Conservation (phyloP, 176 grass and related monocot species). For the Guadua angustifolia region DNA sequence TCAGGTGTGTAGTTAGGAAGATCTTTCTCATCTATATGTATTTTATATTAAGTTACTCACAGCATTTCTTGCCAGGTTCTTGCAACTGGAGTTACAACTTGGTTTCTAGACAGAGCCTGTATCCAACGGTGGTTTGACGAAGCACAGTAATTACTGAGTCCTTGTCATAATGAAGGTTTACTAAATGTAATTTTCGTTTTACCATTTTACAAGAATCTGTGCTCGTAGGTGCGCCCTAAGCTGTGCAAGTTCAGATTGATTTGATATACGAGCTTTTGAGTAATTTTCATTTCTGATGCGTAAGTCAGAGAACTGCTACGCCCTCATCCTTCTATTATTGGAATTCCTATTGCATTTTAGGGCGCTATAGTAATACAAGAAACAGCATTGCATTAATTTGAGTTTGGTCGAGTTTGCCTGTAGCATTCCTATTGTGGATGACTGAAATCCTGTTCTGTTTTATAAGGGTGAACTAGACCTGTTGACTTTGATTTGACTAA, state of each 20-base stretch:
- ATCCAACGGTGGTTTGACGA: too few species aligned
- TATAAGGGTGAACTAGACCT: neutral
- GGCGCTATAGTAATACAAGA: neutral
- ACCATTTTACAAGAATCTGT: too few species aligned
- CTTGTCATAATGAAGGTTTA: too few species aligned
- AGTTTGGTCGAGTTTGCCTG: neutral
- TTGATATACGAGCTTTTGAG: too few species aligned
- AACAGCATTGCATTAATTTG: neutral
- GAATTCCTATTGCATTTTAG: neutral
- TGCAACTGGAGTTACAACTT: slow-evolving; percentile 88
- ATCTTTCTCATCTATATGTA: slow-evolving; percentile 5
- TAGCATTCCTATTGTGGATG: neutral
- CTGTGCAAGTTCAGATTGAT: too few species aligned
- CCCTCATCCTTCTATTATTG: neutral
- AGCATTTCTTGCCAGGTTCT: slow-evolving; percentile 59
- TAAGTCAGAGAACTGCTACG: too few species aligned
- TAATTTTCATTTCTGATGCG: too few species aligned
- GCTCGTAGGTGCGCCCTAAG: too few species aligned
- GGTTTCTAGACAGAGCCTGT: slow-evolving; percentile 94
- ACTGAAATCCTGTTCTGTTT: neutral
- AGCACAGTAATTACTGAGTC: too few species aligned
- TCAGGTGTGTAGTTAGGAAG: slow-evolving; percentile 59
- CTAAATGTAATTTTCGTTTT: too few species aligned
- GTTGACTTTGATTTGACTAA: neutral
- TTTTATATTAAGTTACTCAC: slow-evolving; percentile 27